Evolutionary conservation across 73 alveolate species (phyloP), one percentile per base, ranked within the genome.

Genomic region (Symbiodinium natans): DNA sequence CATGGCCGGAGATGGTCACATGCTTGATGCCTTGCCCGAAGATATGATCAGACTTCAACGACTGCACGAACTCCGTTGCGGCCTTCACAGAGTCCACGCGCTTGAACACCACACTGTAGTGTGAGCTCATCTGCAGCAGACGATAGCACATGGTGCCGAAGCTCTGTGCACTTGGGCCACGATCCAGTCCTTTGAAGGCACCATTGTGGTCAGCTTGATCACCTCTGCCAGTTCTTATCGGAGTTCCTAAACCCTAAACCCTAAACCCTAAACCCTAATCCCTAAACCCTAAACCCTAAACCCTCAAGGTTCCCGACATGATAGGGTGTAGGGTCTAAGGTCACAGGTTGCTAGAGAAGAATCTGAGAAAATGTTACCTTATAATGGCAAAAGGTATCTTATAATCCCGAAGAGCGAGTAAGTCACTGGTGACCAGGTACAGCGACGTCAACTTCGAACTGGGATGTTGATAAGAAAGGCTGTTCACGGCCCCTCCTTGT

Each of bases 1-100:
- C 93, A 52, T 86, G 93, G 83, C 93, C 93, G 25, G 83, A 46
- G 41, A 86, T 86, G 63, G 93, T 86, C 93, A 85, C 93, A 43
- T 83, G 92, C 73, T 83, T 83, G 19, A 83, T 41, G 92, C 74
- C 92, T 41, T 83, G 71, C 41, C 92, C 92, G 25, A 82, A 82
- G 68, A 82, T 59, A 15, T 36, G 33, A 34, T 82, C 68, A 39
- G 89, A 82, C 89, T 19, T 36, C 89, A 82, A 41, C 0, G 71
- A 41, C 73, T 86, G 29, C 36, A 86, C 93, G 38, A 86, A 86
- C 21, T n/a, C 83, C 15, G 83, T 86, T 8, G 93, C 93, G n/a
- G 71, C 92, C 41, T 41, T 41, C 74, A 83, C 74, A 41, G 71
- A 41, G 23, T 83, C 92, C n/a, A 83, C 92, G 13, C 92, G 10